A percentile compares a stretch with the other conserved stretches of the same genome.
phyloP scores from a whole-genome alignment of 352 stramenopile genomes.

The Aphanomyces stellatus region DNA sequence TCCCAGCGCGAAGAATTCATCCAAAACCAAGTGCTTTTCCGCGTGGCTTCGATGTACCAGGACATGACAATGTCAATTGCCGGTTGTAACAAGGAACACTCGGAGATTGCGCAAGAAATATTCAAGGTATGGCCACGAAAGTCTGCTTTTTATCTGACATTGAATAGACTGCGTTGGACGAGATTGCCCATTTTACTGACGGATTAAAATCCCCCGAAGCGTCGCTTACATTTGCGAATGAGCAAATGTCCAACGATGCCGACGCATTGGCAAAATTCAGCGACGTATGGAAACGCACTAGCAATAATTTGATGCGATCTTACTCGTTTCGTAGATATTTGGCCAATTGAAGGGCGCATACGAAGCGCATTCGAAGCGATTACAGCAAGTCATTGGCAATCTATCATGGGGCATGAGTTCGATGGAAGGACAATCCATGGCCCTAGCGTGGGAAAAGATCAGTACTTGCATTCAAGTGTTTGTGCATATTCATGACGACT shows the following conservation, averaged over 20 bases:
- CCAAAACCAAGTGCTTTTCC: slow-evolving; percentile 4
- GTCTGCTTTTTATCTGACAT: neutral
- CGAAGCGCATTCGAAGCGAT: slow-evolving; percentile 9
- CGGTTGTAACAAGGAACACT: neutral
- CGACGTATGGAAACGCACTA: neutral
- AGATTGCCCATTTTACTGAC: neutral
- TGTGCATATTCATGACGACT: neutral
- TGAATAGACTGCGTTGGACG: neutral
- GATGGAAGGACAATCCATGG: neutral
- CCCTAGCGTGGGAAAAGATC: slow-evolving; percentile 5
- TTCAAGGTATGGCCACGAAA: neutral
- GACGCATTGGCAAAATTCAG: neutral
- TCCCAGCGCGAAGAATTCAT: neutral
- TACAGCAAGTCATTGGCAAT: slow-evolving; percentile 1
- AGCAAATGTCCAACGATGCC: neutral
- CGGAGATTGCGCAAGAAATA: neutral
- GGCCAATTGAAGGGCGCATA: neutral
- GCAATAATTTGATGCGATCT: no score
- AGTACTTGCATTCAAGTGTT: neutral
- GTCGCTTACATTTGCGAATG: neutral
- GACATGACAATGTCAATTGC: neutral
- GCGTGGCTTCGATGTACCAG: neutral
- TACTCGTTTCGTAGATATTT: slow-evolving; percentile 10
- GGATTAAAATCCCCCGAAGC: neutral
- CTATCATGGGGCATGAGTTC: neutral